These are phyloP conservation scores for Epichloe brachyelytri DNA, from an alignment of 2,329 filamentous ascomycete genomes.

Conservation along the genomic window DNA sequence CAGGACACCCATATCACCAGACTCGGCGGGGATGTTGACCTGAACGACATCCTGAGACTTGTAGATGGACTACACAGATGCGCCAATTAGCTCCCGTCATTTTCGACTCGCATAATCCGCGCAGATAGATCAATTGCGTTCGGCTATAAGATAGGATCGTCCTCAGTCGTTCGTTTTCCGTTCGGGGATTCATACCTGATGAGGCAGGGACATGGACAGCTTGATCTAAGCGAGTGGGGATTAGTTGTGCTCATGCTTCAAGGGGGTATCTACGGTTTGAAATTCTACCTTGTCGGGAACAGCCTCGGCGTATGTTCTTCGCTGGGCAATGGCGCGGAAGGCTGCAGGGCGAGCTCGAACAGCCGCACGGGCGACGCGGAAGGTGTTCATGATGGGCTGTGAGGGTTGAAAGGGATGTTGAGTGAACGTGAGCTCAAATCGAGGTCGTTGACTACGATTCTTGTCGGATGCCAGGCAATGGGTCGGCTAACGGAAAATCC, in stretches of 20 bases:
- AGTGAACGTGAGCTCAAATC: slow-evolving; percentile 26
- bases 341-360: slow-evolving; percentile 70
- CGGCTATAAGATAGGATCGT: slow-evolving; percentile 1
- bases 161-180: slow-evolving; percentile 10
- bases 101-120: slow-evolving; percentile 9
- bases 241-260: slow-evolving; percentile 11
- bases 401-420: slow-evolving; percentile 36
- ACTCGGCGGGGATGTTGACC: slow-evolving; percentile 97
- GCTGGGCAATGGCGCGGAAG: slow-evolving; percentile 64
- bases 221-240: slow-evolving; percentile 52
- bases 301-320: slow-evolving; percentile 83
- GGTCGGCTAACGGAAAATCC: slow-evolving; percentile 30
- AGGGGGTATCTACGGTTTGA: slow-evolving; percentile 10
- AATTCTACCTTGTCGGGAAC: slow-evolving; percentile 62
- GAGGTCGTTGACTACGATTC: slow-evolving; percentile 34
- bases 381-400: slow-evolving; percentile 70
- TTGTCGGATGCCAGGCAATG: slow-evolving; percentile 27
- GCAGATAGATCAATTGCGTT: slow-evolving; percentile 15
- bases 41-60: slow-evolving; percentile 65
- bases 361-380: slow-evolving; percentile 84
- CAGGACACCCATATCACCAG: slow-evolving; percentile 98
- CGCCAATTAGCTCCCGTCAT: slow-evolving; percentile 34
- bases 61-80: slow-evolving; percentile 50
- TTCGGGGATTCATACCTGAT: slow-evolving; percentile 63
- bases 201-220: slow-evolving; percentile 92